phyloP scores from a whole-genome alignment of 352 stramenopile species.

The Phytophthora boehmeriae region DNA sequence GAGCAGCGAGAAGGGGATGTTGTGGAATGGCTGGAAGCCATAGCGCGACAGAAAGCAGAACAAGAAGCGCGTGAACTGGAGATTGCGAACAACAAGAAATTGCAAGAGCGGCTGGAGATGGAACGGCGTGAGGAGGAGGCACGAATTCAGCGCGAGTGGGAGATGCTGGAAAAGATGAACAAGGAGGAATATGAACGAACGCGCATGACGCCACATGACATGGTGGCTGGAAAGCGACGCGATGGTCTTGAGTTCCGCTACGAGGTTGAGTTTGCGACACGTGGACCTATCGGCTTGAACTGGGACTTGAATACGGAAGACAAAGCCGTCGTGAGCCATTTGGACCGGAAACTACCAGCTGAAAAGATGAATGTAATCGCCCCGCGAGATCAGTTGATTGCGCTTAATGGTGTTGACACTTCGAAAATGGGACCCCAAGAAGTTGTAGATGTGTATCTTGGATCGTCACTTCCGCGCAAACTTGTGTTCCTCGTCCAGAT shows the following conservation, averaged over 20 bases:
- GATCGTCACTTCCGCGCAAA: constrained; percentile 43
- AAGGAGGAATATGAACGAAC: constrained; percentile 54
- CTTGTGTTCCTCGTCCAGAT: constrained; percentile 59
- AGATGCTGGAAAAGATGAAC: constrained; percentile 41
- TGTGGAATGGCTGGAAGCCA: constrained; percentile 38
- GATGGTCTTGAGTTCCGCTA: constrained; percentile 71
- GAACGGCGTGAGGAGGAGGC: constrained; percentile 39
- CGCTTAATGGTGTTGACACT: constrained; percentile 72
- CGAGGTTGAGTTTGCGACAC: constrained; percentile 58
- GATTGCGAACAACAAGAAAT: constrained; percentile 36
- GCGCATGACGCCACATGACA: constrained; percentile 58
- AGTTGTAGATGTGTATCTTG: constrained; percentile 59
- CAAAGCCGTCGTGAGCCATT: constrained; percentile 60
- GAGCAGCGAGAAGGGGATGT: constrained; percentile 35
- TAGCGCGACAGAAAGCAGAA: constrained; percentile 35
- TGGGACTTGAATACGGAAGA: constrained; percentile 65
- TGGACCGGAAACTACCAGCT: constrained; percentile 58
- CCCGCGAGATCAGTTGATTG: constrained; percentile 61
- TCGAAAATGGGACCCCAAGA: constrained; percentile 54
- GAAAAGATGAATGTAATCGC: constrained; percentile 56
- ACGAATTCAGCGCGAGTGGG: constrained; percentile 37
- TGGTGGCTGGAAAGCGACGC: constrained; percentile 39
- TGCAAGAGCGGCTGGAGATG: constrained; percentile 40
- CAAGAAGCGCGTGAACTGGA: constrained; percentile 37
- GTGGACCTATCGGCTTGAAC: constrained; percentile 68